Conservation (phyloP, 371 early-diverging fungal genomes). For the Circinella umbellata region DNA sequence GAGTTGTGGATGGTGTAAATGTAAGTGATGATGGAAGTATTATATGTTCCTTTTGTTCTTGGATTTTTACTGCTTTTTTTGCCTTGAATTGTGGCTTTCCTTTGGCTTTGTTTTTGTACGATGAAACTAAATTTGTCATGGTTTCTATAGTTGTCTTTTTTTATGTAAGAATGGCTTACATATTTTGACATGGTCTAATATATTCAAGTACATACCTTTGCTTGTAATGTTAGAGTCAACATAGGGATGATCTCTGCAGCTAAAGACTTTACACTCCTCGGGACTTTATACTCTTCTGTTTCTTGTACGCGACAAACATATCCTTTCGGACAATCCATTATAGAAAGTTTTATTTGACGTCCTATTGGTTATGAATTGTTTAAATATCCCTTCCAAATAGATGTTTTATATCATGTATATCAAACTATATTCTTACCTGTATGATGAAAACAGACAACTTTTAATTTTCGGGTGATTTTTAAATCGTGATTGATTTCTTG, state of each 20-base stretch:
- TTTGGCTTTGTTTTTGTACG: background rate
- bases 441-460: background rate
- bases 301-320: slow-evolving; percentile 14
- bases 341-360: slow-evolving; percentile 2
- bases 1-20: background rate
- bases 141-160: background rate
- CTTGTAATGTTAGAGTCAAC: background rate
- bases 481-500: background rate
- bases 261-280: background rate
- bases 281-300: slow-evolving; percentile 10
- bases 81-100: slow-evolving; percentile 8
- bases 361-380: background rate
- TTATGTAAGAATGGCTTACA: background rate
- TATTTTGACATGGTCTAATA: background rate
- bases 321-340: slow-evolving; percentile 11
- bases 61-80: background rate
- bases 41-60: background rate
- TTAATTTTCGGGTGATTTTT: background rate
- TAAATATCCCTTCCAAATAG: background rate
- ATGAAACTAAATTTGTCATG: background rate
- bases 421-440: background rate
- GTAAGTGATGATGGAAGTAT: slow-evolving; percentile 2
- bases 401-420: background rate
- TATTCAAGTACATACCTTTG: slow-evolving; percentile 7
- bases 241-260: background rate